Percentiles rank a stretch among this genome's conserved stretches.
phyloP scores from a whole-genome alignment of 768 basidiomycete genomes.

The Amanita molliuscula region DNA sequence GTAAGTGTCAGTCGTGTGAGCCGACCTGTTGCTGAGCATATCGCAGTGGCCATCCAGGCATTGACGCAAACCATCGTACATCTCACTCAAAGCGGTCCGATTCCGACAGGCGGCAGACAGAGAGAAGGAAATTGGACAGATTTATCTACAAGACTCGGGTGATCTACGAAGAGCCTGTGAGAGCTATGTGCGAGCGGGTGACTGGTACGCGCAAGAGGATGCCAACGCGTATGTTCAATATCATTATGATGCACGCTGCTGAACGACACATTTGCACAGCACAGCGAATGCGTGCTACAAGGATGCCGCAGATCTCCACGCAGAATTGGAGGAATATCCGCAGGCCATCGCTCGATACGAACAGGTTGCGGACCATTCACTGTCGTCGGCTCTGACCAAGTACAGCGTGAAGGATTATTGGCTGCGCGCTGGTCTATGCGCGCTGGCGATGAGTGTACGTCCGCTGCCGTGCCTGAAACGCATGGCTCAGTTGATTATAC shows the following conservation, averaged over 20 bases:
- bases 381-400: constrained; percentile 80
- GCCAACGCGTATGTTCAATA: constrained; percentile 70
- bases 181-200: constrained; percentile 83
- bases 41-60: constrained; percentile 79
- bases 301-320: constrained; percentile 92
- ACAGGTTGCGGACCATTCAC: constrained; percentile 77
- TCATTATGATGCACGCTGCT: not conserved
- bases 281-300: constrained; percentile 95
- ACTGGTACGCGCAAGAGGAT: constrained; percentile 98
- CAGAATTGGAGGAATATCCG: constrained; percentile 76
- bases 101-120: constrained; percentile 97
- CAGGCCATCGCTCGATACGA: constrained; percentile 85
- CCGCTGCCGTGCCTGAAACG: not conserved
- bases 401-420: constrained; percentile 99
- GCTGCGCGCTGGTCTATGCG: constrained; percentile 80
- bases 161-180: constrained; percentile 85
- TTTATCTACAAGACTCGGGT: constrained; percentile 74
- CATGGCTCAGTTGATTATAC: not conserved
- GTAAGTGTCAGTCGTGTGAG: constrained; percentile 34
- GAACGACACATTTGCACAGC: constrained; percentile 28
- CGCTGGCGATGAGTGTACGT: constrained; percentile 77
- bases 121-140: constrained; percentile 94
- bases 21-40: constrained; percentile 8
- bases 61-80: constrained; percentile 76
- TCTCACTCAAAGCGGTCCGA: constrained; percentile 73